Conservation (phyloP, 2,329 filamentous ascomycete genomes). For the Blastomyces emzantsi region DNA sequence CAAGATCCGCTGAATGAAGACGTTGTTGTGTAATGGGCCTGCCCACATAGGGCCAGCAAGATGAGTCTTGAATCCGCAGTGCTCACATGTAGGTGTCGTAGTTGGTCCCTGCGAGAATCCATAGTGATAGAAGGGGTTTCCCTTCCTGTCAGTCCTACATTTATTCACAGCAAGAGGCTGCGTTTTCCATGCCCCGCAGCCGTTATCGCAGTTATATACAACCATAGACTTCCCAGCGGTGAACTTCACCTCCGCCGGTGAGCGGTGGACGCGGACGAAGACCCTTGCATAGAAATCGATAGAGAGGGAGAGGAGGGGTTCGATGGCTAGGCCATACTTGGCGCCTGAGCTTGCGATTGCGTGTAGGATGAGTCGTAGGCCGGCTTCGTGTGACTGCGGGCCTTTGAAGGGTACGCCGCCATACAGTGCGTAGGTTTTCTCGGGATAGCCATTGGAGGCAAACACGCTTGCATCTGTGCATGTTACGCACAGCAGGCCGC, state of each 20-base stretch:
- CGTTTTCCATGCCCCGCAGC: slow-evolving; percentile 85
- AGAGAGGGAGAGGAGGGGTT: slow-evolving; percentile 83
- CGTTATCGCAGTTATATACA: slow-evolving; percentile 80
- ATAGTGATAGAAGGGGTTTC: slow-evolving; percentile 67
- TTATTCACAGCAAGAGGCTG: slow-evolving; percentile 68
- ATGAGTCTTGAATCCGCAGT: slow-evolving; percentile 82
- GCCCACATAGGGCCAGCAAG: slow-evolving; percentile 91
- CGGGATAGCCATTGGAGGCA: slow-evolving; percentile 85
- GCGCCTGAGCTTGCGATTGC: slow-evolving; percentile 70
- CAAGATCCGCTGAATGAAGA: slow-evolving; percentile 73
- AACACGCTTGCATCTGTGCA: slow-evolving; percentile 95
- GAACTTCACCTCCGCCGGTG: slow-evolving; percentile 81
- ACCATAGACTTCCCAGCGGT: slow-evolving; percentile 86
- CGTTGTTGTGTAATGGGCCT: slow-evolving; percentile 73
- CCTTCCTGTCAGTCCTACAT: slow-evolving; percentile 59
- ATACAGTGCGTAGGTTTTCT: slow-evolving; percentile 92
- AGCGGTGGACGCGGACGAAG: slow-evolving; percentile 73
- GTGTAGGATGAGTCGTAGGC: slow-evolving; percentile 76
- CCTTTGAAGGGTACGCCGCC: slow-evolving; percentile 83
- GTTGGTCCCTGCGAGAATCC: slow-evolving; percentile 62
- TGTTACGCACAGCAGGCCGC: slow-evolving; percentile 85
- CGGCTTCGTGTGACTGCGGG: slow-evolving; percentile 76
- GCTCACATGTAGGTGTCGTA: slow-evolving; percentile 58
- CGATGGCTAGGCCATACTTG: slow-evolving; percentile 77
- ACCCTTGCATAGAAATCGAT: slow-evolving; percentile 93